These are phyloP conservation scores for Halteria grandinella DNA, from an alignment of 73 alveolate species.

Conservation along the genomic window DNA sequence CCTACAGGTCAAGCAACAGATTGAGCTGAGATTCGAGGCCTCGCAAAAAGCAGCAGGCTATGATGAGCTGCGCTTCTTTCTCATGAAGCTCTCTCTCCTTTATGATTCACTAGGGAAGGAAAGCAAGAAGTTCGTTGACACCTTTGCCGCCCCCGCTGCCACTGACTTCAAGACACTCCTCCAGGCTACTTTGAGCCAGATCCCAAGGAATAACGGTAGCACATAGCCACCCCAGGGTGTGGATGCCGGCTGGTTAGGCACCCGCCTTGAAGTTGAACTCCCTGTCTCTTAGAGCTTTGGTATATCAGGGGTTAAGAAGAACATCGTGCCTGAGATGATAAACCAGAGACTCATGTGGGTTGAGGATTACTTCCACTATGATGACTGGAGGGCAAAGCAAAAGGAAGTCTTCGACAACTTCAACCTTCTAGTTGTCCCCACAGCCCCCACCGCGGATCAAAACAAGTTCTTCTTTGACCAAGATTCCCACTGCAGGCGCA, in stretches of 20 bases:
- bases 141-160: background rate
- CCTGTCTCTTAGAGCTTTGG: slow-evolving; percentile 12
- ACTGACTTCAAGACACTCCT: background rate
- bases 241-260: slow-evolving; percentile 33
- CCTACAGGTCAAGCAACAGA: slow-evolving; percentile 23
- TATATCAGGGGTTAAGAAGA: background rate
- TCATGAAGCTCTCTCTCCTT: slow-evolving; percentile 7
- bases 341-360: slow-evolving; percentile 70
- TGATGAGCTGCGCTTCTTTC: slow-evolving; percentile 22
- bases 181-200: background rate
- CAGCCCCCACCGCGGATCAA: background rate
- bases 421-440: slow-evolving; percentile 34
- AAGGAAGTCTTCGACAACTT: slow-evolving; percentile 42
- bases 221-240: background rate
- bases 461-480: slow-evolving; percentile 17
- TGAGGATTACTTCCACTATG: slow-evolving; percentile 69
- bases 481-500: slow-evolving; percentile 22
- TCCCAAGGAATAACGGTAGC: background rate
- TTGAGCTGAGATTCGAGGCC: background rate
- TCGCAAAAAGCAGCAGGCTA: background rate
- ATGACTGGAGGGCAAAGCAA: slow-evolving; percentile 65
- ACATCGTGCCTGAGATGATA: slow-evolving; percentile 60
- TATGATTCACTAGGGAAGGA: background rate
- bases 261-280: slow-evolving; percentile 56
- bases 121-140: slow-evolving; percentile 2